phyloP scores from a whole-genome alignment of 192 early-diverging fungal species.

The Linnemannia exigua region DNA sequence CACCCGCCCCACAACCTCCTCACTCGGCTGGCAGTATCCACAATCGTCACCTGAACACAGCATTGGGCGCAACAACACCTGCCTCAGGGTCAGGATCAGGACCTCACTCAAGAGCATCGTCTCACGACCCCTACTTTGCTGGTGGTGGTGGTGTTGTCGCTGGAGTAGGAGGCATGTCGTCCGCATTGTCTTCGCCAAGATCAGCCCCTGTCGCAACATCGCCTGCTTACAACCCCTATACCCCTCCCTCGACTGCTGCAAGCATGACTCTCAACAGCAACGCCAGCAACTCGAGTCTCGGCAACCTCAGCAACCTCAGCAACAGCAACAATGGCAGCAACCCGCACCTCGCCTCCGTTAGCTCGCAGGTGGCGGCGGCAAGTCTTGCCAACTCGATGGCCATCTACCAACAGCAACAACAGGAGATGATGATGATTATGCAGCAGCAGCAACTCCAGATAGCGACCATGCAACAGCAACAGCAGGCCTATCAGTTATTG shows the following conservation, averaged over 20 bases:
- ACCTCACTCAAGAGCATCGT: background rate
- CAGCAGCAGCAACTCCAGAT: constrained; percentile 56
- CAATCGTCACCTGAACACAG: background rate
- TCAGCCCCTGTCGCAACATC: background rate
- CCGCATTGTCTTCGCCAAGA: background rate
- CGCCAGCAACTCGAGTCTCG: constrained; percentile 13
- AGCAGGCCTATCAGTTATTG: constrained; percentile 41
- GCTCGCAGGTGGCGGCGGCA: background rate
- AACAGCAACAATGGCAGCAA: background rate
- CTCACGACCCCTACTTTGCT: background rate
- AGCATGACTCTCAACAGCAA: constrained; percentile 16
- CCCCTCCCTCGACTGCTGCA: background rate
- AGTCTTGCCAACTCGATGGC: constrained; percentile 42
- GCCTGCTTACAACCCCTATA: background rate
- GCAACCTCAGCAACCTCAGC: background rate
- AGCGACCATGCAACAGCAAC: constrained; percentile 55
- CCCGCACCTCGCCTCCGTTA: background rate
- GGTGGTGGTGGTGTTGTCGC: background rate
- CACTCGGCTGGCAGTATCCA: background rate
- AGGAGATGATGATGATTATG: constrained; percentile 55
- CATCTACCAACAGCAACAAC: constrained; percentile 50
- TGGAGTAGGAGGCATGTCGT: background rate
- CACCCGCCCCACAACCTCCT: background rate
- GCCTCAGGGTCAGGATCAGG: background rate
- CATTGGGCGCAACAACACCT: background rate